Evolutionary conservation across 257 asterid genomes (phyloP), one percentile per base, ranked within the genome.

Genomic region (Coffea canephora): DNA sequence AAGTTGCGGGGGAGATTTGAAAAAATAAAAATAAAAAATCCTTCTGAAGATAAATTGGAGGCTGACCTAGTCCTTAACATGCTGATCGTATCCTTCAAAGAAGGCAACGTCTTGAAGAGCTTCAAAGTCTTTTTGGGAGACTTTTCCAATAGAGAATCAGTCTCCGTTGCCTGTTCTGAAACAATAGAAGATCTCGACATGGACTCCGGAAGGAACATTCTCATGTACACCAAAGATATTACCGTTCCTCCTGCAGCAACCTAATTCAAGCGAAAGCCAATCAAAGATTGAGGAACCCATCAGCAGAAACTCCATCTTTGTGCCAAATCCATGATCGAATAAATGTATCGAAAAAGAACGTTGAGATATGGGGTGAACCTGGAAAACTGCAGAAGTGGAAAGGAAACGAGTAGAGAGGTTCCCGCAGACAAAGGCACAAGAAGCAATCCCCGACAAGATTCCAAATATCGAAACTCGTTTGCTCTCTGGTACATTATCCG

Each of bases 391-490:
- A 6, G 97, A 78, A 70, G 94, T 85, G 61, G 98, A 87, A 57
- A 95, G 88, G 39, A 95, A 87, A 9, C 99, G 97, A 79, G 98
- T 87, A 6, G 97, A 89, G n/a, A 92, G 79, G 54, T 89, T 95
- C n/a, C 98, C 99, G 16, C 92, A 90, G 41, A 95, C 99, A 61
- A 93, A 95, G 3, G 99, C 89, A 75, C 94, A 84, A 34, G 98
- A 95, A 27, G 84, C 87, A 75, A 95, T 81, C 50, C 97, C 99
- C 2, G 98, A 92, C 87, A 95, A 80, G 65, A 95, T 83, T 50
- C 97, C 97, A 59, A 95, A 91, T 2, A 87, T 87, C 8, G 97
- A 85, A 71, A 92, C 98, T 82, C 99, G 84, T 57, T 82, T 90
- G 66, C 82, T 71, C 82, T 92, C 99, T 66, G 96, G 86, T 48